Evolutionary conservation across 495 filamentous ascomycete species (phyloP).

Genomic region (Pyronema domesticum): DNA sequence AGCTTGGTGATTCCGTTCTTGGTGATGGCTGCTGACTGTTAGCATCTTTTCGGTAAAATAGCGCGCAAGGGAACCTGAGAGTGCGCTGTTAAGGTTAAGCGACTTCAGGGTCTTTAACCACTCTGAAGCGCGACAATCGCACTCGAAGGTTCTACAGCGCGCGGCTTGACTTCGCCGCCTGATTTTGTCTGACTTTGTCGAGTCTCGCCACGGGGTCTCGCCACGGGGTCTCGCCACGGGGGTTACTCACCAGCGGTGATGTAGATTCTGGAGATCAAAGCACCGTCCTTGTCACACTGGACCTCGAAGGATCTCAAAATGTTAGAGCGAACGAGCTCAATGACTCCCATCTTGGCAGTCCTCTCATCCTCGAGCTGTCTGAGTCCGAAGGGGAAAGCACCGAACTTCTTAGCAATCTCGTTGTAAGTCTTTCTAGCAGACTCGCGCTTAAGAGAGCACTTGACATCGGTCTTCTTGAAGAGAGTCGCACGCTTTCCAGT

Average conservation of each 20-base stretch:
- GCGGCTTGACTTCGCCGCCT: too few species aligned
- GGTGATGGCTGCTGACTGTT: conserved; percentile 56
- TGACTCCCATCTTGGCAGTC: conserved; percentile 84
- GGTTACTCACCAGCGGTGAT: conserved; percentile 66
- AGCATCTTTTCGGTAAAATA: background rate
- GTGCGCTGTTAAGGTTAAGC: too few species aligned
- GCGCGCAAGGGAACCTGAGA: too few species aligned
- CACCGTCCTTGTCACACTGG: conserved; percentile 73
- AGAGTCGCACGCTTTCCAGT: conserved; percentile 65
- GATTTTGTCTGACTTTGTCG: too few species aligned
- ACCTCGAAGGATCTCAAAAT: conserved; percentile 91
- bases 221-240: conserved; percentile 2
- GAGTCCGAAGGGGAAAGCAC: conserved; percentile 92
- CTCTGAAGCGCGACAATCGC: conserved; percentile 1
- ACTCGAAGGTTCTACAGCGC: background rate
- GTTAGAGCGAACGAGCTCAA: conserved; percentile 82
- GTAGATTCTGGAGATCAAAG: conserved; percentile 67
- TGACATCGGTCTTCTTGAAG: conserved; percentile 78
- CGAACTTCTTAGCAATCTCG: conserved; percentile 90
- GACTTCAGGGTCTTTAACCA: background rate
- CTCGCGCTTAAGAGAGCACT: conserved; percentile 76
- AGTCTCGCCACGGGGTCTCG: conserved; percentile 5
- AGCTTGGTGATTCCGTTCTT: conserved; percentile 89
- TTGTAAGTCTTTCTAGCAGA: conserved; percentile 78
- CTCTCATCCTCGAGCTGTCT: conserved; percentile 93